Conservation (phyloP, 305 asterid species). For the Lippia alba region DNA sequence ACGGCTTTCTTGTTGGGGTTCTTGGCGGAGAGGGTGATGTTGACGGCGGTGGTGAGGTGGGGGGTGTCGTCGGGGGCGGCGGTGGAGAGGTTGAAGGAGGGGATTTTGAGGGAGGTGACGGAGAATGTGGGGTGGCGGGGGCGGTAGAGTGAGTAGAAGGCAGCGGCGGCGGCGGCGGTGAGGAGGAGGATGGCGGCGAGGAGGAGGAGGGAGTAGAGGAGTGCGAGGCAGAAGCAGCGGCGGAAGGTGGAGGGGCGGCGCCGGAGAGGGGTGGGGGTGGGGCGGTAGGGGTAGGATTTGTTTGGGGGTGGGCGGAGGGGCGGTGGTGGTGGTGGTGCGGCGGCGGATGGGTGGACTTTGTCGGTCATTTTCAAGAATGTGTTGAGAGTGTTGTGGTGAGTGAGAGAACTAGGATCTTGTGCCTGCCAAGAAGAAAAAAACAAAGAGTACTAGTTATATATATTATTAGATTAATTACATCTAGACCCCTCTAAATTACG, state of each 20-base stretch:
- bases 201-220: slow-evolving; percentile 54
- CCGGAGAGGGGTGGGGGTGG: slow-evolving; percentile 39
- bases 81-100: slow-evolving; percentile 56
- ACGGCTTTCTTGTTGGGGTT: slow-evolving; percentile 57
- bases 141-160: slow-evolving; percentile 59
- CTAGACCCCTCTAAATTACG: too few relatives aligned
- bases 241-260: slow-evolving; percentile 50
- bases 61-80: slow-evolving; percentile 53
- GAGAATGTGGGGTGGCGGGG: slow-evolving; percentile 61
- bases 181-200: slow-evolving; percentile 51
- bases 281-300: slow-evolving; percentile 42
- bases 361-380: slow-evolving; percentile 48
- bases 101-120: slow-evolving; percentile 53
- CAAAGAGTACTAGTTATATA: too few relatives aligned
- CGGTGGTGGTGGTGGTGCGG: slow-evolving; percentile 36
- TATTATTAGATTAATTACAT: too few relatives aligned
- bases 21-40: slow-evolving; percentile 57
- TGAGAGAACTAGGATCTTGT: background rate
- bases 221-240: slow-evolving; percentile 62
- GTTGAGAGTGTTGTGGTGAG: background rate
- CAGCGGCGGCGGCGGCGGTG: slow-evolving; percentile 58
- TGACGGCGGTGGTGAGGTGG: slow-evolving; percentile 53
- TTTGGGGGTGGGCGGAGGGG: slow-evolving; percentile 27
- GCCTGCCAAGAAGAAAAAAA: background rate
- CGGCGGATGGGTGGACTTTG: slow-evolving; percentile 52